phyloP scores from a whole-genome alignment of 2,329 filamentous ascomycete genomes.

The Diaporthe batatas region DNA sequence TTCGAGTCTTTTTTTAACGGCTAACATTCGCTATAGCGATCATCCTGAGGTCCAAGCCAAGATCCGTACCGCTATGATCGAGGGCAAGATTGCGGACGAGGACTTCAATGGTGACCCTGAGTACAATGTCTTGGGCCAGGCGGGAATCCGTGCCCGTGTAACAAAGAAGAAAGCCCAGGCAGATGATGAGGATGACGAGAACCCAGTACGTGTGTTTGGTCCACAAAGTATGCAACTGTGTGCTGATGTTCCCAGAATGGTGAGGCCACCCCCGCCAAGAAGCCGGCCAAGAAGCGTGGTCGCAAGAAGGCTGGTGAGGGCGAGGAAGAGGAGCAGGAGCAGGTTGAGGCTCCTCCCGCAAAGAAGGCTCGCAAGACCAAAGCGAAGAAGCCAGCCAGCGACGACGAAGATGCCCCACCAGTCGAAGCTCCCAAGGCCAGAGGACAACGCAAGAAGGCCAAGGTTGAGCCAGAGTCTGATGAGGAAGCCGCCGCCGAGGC shows the following conservation, averaged over 20 bases:
- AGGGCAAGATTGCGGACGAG: slow-evolving; percentile 85
- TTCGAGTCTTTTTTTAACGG: too few species aligned
- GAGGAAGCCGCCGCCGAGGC: slow-evolving; percentile 64
- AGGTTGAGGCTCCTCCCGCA: slow-evolving; percentile 50
- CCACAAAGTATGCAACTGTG: slow-evolving; percentile 10
- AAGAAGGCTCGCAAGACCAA: slow-evolving; percentile 55
- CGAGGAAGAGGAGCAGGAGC: slow-evolving; percentile 16
- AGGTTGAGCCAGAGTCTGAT: slow-evolving; percentile 27
- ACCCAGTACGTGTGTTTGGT: slow-evolving; percentile 37
- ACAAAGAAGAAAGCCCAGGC: slow-evolving; percentile 53
- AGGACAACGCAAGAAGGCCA: slow-evolving; percentile 55
- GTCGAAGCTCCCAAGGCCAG: slow-evolving; percentile 42
- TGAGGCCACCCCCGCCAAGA: slow-evolving; percentile 50
- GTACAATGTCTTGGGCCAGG: slow-evolving; percentile 77
- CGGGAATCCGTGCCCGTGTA: slow-evolving; percentile 69
- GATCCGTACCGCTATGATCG: slow-evolving; percentile 76
- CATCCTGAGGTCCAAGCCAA: slow-evolving; percentile 78
- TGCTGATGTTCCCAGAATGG: slow-evolving; percentile 41
- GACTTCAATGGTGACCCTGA: slow-evolving; percentile 89
- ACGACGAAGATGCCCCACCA: slow-evolving; percentile 20
- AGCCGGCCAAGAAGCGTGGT: slow-evolving; percentile 52
- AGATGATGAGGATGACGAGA: slow-evolving; percentile 50
- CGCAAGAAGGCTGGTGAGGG: slow-evolving; percentile 51
- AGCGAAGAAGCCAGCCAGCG: slow-evolving; percentile 41
- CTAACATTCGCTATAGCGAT: slow-evolving; percentile 50